Conservation (phyloP, 2,329 filamentous ascomycete genomes). For the Coniochaeta pulveracea region DNA sequence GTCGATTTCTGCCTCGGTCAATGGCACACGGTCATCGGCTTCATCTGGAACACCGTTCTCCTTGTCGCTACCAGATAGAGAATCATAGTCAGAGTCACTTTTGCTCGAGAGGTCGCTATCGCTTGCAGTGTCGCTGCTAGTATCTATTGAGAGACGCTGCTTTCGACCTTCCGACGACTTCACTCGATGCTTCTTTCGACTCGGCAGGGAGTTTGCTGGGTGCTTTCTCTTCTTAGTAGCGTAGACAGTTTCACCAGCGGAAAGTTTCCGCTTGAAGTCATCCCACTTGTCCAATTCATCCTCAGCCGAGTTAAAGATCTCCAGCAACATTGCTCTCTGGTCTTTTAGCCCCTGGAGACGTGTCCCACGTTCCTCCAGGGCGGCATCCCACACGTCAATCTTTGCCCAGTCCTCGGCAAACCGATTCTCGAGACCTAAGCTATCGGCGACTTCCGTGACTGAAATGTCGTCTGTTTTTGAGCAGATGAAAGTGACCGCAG, state of each 20-base stretch:
- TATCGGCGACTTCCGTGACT: constrained; percentile 14
- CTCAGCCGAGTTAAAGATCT: constrained; percentile 12
- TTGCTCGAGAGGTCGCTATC: constrained; percentile 7
- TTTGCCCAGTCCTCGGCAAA: constrained; percentile 7
- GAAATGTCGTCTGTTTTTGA: constrained; percentile 50
- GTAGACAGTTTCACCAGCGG: constrained; percentile 12
- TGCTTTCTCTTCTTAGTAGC: constrained; percentile 14
- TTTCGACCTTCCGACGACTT: constrained; percentile 9
- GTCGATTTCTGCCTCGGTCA: constrained; percentile 11
- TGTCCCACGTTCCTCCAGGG: not conserved
- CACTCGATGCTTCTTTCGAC: no score
- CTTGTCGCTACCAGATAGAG: constrained; percentile 10
- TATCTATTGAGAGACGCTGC: constrained; percentile 4
- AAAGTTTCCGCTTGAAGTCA: constrained; percentile 7
- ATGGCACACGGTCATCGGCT: not conserved
- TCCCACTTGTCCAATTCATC: constrained; percentile 13
- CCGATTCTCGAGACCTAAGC: constrained; percentile 10
- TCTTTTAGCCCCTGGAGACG: constrained; percentile 15
- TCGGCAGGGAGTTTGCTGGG: no score
- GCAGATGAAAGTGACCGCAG: constrained; percentile 47
- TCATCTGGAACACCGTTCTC: constrained; percentile 9
- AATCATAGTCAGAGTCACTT: constrained; percentile 8
- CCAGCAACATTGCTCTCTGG: constrained; percentile 18
- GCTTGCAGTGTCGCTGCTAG: not conserved
- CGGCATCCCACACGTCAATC: constrained; percentile 4